These are phyloP conservation scores for Allantophomopsis lycopodina DNA, from an alignment of 2,329 filamentous ascomycete species.

Conservation along the genomic window DNA sequence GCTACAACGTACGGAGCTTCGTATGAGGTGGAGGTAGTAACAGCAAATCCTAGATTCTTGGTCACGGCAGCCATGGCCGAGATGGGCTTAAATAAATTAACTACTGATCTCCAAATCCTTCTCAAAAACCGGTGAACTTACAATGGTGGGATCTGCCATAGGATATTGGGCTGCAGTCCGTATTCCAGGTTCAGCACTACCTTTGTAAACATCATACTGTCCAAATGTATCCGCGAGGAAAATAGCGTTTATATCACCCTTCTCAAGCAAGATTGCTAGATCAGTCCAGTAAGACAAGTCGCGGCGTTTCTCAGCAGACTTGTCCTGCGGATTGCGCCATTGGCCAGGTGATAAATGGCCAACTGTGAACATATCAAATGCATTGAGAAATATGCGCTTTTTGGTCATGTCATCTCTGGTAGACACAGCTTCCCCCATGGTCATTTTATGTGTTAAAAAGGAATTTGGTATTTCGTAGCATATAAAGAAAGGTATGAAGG, in stretches of 20 bases:
- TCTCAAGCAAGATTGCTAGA: constrained; percentile 42
- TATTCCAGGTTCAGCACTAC: constrained; percentile 39
- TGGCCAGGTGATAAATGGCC: constrained; percentile 40
- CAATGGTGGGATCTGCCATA: constrained; percentile 27
- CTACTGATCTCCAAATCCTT: constrained; percentile 44
- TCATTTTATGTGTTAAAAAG: too few relatives aligned
- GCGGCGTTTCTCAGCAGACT: constrained; percentile 46
- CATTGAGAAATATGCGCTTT: background rate
- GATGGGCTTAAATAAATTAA: constrained; percentile 46
- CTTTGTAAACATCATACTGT: constrained; percentile 49
- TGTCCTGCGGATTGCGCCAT: constrained; percentile 51
- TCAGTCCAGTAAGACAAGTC: constrained; percentile 45
- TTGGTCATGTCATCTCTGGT: constrained; percentile 11
- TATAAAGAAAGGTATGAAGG: too few relatives aligned
- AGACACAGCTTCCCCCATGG: too few relatives aligned
- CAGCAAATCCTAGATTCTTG: constrained; percentile 47
- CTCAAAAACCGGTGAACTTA: constrained; percentile 11
- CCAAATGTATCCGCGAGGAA: constrained; percentile 50
- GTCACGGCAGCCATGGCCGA: constrained; percentile 56
- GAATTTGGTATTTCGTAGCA: too few relatives aligned
- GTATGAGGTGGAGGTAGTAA: constrained; percentile 53
- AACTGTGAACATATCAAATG: constrained; percentile 26
- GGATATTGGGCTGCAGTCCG: constrained; percentile 53
- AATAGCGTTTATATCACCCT: constrained; percentile 47
- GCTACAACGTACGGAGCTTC: constrained; percentile 56